Evolutionary conservation across 345 rosid species (phyloP).

Genomic region (Dimocarpus longan): DNA sequence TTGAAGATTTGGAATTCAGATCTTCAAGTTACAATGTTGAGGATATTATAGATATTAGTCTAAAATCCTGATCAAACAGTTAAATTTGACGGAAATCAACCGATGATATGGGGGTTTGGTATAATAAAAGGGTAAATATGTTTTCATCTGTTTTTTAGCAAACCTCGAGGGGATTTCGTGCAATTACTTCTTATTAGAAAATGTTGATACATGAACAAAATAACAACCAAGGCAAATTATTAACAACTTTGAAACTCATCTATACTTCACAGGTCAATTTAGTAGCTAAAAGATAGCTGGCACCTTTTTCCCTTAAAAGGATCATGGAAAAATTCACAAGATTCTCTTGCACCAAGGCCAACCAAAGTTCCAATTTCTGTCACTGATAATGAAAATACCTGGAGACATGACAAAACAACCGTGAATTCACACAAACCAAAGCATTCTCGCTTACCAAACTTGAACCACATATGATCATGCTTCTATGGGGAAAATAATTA

Average conservation of each 20-base stretch:
- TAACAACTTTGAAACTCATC: neutral
- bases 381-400: constrained; percentile 87
- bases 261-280: neutral
- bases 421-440: constrained; percentile 6
- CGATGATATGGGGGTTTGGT: no score
- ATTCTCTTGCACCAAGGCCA: constrained; percentile 70
- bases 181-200: no score
- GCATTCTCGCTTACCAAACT: neutral
- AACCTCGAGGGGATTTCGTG: no score
- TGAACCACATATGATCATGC: neutral
- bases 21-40: no score
- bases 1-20: no score
- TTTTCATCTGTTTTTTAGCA: no score
- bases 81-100: no score
- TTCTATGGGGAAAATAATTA: neutral
- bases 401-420: constrained; percentile 28
- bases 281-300: neutral
- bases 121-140: no score
- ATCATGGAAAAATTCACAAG: constrained; percentile 89
- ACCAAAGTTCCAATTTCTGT: constrained; percentile 73
- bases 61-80: no score
- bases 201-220: neutral
- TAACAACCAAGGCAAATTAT: neutral
- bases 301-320: constrained; percentile 88
- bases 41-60: no score